A percentile compares a stretch with the other conserved stretches of the same genome.
phyloP scores from a whole-genome alignment of 176 grass and related monocot species.

The Carex cristatella region DNA sequence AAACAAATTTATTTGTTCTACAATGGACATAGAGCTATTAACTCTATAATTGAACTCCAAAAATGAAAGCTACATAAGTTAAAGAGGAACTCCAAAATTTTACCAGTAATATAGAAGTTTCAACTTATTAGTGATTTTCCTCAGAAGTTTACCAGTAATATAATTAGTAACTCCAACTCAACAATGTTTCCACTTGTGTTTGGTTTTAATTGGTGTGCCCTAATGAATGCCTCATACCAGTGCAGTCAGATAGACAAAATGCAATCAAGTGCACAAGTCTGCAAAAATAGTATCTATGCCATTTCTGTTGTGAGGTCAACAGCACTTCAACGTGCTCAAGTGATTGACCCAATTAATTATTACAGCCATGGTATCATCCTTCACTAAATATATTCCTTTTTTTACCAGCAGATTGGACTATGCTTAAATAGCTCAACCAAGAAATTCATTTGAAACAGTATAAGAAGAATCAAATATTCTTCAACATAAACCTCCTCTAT shows the following conservation, averaged over 20 bases:
- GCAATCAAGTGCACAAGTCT: background rate
- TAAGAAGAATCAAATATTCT: background rate
- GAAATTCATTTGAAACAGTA: background rate
- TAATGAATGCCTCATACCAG: background rate
- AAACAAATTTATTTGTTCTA: background rate
- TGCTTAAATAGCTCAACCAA: background rate
- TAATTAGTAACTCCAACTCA: background rate
- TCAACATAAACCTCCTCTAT: background rate
- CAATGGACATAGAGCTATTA: background rate
- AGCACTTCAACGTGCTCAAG: background rate
- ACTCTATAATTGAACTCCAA: background rate
- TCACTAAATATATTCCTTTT: background rate
- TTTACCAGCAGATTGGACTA: background rate
- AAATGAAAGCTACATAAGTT: background rate
- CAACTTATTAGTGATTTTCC: background rate
- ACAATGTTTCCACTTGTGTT: background rate
- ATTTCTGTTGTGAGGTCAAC: background rate
- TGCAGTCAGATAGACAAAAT: background rate
- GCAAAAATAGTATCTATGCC: background rate
- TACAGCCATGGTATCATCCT: background rate
- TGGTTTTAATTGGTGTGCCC: background rate
- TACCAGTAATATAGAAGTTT: background rate
- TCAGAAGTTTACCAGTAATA: background rate
- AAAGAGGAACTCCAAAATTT: background rate
- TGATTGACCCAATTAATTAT: background rate